A percentile compares a stretch with the other conserved stretches of the same genome.
phyloP scores from a whole-genome alignment of 345 rosid genomes.

The Citrus glauca region DNA sequence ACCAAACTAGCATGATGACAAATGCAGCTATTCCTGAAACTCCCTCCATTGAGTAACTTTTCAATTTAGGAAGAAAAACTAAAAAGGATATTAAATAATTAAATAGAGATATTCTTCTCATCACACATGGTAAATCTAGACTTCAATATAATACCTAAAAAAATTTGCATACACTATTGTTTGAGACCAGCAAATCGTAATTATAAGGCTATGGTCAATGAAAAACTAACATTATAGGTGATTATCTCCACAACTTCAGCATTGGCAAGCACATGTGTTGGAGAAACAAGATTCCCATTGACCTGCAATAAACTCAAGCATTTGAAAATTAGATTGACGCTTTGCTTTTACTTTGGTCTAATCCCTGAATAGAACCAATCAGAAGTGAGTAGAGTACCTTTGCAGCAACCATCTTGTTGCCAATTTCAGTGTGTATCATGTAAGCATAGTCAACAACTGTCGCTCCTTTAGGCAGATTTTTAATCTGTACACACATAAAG shows the following conservation, averaged over 20 bases:
- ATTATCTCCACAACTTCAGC: conserved; percentile 99
- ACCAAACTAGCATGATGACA: not conserved
- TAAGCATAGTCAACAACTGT: conserved; percentile 94
- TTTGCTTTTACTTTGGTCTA: not conserved
- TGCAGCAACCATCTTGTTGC: conserved; percentile 97
- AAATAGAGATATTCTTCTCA: not conserved
- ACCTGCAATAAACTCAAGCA: conserved; percentile 53
- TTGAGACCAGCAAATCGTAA: conserved; percentile 6
- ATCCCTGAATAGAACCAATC: not conserved
- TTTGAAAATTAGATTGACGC: not conserved
- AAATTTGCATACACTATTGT: not conserved
- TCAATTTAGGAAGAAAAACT: not conserved
- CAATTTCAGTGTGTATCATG: conserved; percentile 94
- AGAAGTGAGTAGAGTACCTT: conserved; percentile 50
- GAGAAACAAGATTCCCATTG: conserved; percentile 92
- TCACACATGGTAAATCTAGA: not conserved
- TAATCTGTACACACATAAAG: conserved; percentile 51
- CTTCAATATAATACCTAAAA: not conserved
- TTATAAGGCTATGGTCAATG: conserved; percentile 3
- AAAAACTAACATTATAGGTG: conserved; percentile 75
- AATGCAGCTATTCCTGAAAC: not conserved
- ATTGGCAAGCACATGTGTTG: conserved; percentile 76
- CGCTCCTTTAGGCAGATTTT: conserved; percentile 91
- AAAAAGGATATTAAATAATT: not conserved
- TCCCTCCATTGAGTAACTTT: not conserved